phyloP scores from a whole-genome alignment of 2,329 filamentous ascomycete species.

The Colletotrichum tofieldiae region DNA sequence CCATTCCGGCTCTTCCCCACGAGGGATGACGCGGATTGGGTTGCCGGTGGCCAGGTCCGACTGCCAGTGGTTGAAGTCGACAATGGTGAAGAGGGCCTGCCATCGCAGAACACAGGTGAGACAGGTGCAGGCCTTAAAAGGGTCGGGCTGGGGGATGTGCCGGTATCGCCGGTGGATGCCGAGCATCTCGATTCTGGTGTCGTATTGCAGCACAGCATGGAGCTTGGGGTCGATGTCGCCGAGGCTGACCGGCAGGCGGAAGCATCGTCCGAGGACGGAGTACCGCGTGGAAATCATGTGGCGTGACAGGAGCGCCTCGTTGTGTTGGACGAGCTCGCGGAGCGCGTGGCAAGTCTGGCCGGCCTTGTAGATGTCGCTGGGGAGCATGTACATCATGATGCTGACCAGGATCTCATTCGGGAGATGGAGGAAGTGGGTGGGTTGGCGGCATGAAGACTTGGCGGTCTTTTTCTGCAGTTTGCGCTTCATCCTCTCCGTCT shows the following conservation, averaged over 20 bases:
- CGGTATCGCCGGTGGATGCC: constrained; percentile 67
- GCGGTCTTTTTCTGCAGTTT: constrained; percentile 38
- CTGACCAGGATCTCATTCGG: constrained; percentile 68
- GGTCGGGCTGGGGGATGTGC: constrained; percentile 65
- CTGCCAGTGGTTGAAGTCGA: constrained; percentile 73
- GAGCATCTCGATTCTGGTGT: constrained; percentile 59
- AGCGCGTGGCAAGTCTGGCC: constrained; percentile 60
- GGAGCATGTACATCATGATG: constrained; percentile 62
- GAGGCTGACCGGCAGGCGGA: constrained; percentile 65
- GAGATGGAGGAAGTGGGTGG: constrained; percentile 60
- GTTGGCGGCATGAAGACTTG: constrained; percentile 34
- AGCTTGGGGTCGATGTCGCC: constrained; percentile 54
- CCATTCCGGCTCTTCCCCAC: constrained; percentile 65
- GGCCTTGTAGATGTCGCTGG: constrained; percentile 66
- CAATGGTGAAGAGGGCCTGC: constrained; percentile 68
- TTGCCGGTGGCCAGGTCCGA: constrained; percentile 63
- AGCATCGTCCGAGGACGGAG: constrained; percentile 64
- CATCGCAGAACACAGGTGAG: constrained; percentile 70
- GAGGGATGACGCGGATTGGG: constrained; percentile 66
- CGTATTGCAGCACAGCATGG: constrained; percentile 57
- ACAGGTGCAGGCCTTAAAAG: constrained; percentile 68
- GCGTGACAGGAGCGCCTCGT: constrained; percentile 61
- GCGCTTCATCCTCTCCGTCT: constrained; percentile 34
- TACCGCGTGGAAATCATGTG: constrained; percentile 65
- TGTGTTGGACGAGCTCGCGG: constrained; percentile 58